These are phyloP conservation scores for Penicillium aurantiogriseum DNA, from an alignment of 2,329 filamentous ascomycete species.

Conservation along the genomic window DNA sequence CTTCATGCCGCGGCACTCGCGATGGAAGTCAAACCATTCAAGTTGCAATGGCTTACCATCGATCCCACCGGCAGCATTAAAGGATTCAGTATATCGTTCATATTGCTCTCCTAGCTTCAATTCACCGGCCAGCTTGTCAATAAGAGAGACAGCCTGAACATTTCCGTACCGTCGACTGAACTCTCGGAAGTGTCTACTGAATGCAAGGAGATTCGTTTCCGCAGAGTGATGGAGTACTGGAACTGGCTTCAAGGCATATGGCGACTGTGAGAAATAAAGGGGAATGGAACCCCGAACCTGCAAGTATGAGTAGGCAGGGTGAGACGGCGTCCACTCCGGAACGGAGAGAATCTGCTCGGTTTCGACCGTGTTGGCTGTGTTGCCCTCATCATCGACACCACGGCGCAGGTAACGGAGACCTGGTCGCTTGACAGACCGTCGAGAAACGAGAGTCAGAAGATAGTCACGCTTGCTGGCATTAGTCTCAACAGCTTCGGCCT, in stretches of 20 bases:
- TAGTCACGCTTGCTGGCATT: conserved; percentile 51
- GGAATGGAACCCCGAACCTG: conserved; percentile 91
- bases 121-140: conserved; percentile 86
- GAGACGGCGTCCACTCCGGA: conserved; percentile 60
- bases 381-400: conserved; percentile 85
- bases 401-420: conserved; percentile 86
- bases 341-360: conserved; percentile 89
- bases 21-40: conserved; percentile 98
- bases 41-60: conserved; percentile 61
- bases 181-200: conserved; percentile 73
- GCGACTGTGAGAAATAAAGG: conserved; percentile 90
- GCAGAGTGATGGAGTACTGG: conserved; percentile 78
- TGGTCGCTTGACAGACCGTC: conserved; percentile 79
- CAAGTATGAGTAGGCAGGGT: conserved; percentile 75
- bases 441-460: conserved; percentile 86
- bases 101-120: conserved; percentile 75
- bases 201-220: conserved; percentile 74
- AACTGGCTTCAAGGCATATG: conserved; percentile 86
- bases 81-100: conserved; percentile 62
- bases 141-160: conserved; percentile 76
- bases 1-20: conserved; percentile 90
- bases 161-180: conserved; percentile 69
- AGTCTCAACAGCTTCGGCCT: conserved; percentile 29
- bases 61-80: conserved; percentile 63
- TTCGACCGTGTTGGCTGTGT: conserved; percentile 86